phyloP scores from a whole-genome alignment of 139 green algal species.

The Marvania coccoides region DNA sequence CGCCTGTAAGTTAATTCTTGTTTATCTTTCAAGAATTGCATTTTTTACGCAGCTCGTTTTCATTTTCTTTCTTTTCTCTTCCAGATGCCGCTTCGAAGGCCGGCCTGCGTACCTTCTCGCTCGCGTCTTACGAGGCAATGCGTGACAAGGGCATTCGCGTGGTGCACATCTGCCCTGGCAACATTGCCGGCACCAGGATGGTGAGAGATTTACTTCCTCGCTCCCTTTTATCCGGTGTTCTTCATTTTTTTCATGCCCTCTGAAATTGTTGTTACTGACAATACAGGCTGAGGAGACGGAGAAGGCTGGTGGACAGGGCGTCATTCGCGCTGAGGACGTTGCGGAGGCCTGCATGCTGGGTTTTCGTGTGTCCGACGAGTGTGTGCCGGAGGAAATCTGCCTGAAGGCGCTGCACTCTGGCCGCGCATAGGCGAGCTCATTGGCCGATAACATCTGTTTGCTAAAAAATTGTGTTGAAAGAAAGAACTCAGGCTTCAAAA shows the following conservation, averaged over 20 bases:
- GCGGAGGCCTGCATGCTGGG: conserved; percentile 5
- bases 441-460: neutral
- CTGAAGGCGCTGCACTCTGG: neutral
- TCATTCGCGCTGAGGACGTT: conserved; percentile 4
- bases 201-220: too few relatives aligned
- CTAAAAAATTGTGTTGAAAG: neutral
- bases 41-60: too few relatives aligned
- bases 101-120: conserved; percentile 13
- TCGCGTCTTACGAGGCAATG: conserved; percentile 5
- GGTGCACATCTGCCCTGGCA: neutral
- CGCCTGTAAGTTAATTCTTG: too few relatives aligned
- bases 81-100: neutral
- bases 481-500: neutral
- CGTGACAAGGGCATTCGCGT: conserved; percentile 5
- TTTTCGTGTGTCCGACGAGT: conserved; percentile 14
- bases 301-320: conserved; percentile 26
- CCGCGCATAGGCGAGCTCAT: neutral
- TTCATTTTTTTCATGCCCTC: too few relatives aligned
- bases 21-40: too few relatives aligned
- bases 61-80: too few relatives aligned
- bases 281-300: conserved; percentile 4
- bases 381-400: conserved; percentile 10
- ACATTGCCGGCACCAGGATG: neutral
- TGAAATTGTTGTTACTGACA: neutral
- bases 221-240: too few relatives aligned